These are phyloP conservation scores for Pisolithus tinctorius DNA, from an alignment of 768 basidiomycete species.

Conservation along the genomic window DNA sequence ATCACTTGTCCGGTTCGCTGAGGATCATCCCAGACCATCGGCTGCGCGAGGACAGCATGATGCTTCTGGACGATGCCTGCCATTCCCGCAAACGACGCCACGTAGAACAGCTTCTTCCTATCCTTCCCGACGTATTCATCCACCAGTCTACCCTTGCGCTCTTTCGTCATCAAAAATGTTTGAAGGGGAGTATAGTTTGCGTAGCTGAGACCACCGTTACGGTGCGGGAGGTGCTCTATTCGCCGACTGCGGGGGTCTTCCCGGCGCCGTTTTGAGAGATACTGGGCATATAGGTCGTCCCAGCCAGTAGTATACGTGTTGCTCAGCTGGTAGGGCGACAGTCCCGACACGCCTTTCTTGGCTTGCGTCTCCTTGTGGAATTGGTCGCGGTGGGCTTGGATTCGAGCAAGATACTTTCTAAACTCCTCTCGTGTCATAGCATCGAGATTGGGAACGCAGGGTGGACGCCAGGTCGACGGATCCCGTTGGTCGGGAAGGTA, in stretches of 20 bases:
- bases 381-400: constrained; percentile 48
- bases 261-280: constrained; percentile 18
- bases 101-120: constrained; percentile 6
- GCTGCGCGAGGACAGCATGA: constrained; percentile 9
- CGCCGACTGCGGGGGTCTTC: constrained; percentile 18
- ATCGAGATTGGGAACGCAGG: constrained; percentile 45
- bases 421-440: constrained; percentile 59
- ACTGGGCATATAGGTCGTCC: constrained; percentile 19
- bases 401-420: constrained; percentile 47
- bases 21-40: constrained; percentile 25
- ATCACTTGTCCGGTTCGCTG: constrained; percentile 22
- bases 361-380: constrained; percentile 39
- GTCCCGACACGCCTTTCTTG: constrained; percentile 8
- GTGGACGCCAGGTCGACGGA: constrained; percentile 15
- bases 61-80: constrained; percentile 15
- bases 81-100: constrained; percentile 29
- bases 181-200: constrained; percentile 48
- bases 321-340: constrained; percentile 24
- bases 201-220: constrained; percentile 57
- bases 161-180: constrained; percentile 40
- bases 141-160: constrained; percentile 56
- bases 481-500: constrained; percentile 12
- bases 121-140: constrained; percentile 20
- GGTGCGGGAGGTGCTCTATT: constrained; percentile 64
- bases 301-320: constrained; percentile 16